Percentiles rank a stretch among this genome's conserved stretches.
Conservation (phyloP, 345 rosid species). For the Tarenaya hassleriana region DNA sequence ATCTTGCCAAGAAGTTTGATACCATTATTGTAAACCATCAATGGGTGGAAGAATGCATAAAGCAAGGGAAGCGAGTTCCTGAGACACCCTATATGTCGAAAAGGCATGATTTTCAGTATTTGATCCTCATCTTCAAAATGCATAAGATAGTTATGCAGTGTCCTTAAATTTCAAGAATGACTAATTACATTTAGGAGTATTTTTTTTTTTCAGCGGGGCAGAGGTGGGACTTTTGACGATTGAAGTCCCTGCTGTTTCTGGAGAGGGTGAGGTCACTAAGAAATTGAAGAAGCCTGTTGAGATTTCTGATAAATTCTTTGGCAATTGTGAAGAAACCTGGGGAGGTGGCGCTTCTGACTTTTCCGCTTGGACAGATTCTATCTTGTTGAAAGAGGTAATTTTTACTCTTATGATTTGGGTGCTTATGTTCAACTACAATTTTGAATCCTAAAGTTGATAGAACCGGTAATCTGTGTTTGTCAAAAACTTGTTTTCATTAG, state of each 20-base stretch:
- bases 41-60: slow-evolving; percentile 81
- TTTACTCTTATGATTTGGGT: neutral
- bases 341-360: slow-evolving; percentile 28
- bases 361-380: slow-evolving; percentile 47
- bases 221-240: slow-evolving; percentile 53
- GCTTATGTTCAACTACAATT: neutral
- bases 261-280: slow-evolving; percentile 21
- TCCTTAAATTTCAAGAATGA: neutral
- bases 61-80: slow-evolving; percentile 49
- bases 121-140: neutral
- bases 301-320: slow-evolving; percentile 22
- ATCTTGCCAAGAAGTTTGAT: slow-evolving; percentile 52
- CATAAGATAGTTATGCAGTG: neutral
- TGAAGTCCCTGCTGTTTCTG: slow-evolving; percentile 36
- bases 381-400: slow-evolving; percentile 58
- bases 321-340: slow-evolving; percentile 16
- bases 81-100: slow-evolving; percentile 52
- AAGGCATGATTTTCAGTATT: slow-evolving; percentile 38
- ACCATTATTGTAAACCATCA: slow-evolving; percentile 59
- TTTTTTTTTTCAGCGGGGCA: slow-evolving; percentile 55
- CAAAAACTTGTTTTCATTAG: neutral
- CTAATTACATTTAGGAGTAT: neutral
- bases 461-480: neutral
- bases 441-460: neutral
- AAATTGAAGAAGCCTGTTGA: slow-evolving; percentile 32